These are phyloP conservation scores for Diaporthe longicolla DNA, from an alignment of 2,329 filamentous ascomycete genomes.

Conservation along the genomic window DNA sequence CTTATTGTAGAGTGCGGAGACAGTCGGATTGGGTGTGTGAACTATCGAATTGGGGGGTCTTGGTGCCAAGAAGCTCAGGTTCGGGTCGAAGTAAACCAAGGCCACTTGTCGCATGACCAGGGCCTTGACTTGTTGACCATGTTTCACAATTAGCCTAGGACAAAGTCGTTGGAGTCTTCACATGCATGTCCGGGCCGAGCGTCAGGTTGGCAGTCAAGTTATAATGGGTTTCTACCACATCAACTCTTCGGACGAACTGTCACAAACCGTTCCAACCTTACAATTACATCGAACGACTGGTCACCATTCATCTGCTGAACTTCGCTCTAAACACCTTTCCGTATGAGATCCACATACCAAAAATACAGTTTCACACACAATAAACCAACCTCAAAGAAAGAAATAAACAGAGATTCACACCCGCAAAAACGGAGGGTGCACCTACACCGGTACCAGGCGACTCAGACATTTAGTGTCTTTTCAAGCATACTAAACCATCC, in stretches of 20 bases:
- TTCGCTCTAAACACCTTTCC: background rate
- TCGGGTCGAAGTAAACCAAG: constrained; percentile 9
- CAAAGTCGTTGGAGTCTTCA: background rate
- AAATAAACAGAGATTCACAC: too few relatives aligned
- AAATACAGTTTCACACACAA: too few relatives aligned
- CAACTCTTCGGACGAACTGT: background rate
- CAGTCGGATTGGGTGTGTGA: background rate
- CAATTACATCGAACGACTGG: background rate
- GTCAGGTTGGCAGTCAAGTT: background rate
- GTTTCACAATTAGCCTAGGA: constrained; percentile 5
- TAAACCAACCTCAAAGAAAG: too few relatives aligned
- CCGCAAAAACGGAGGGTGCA: too few relatives aligned
- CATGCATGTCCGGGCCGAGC: background rate
- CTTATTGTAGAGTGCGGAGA: background rate
- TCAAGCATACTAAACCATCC: too few relatives aligned
- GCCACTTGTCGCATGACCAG: background rate
- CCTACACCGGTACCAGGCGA: too few relatives aligned
- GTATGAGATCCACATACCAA: background rate
- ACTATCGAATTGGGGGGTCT: background rate
- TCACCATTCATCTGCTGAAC: background rate
- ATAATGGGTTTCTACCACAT: background rate
- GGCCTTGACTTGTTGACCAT: background rate
- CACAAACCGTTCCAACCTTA: background rate
- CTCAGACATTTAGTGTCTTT: too few relatives aligned
- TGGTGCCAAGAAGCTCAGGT: constrained; percentile 5